Evolutionary conservation across 2,329 filamentous ascomycete species (phyloP).

Genomic region (Trichophyton verrucosum): DNA sequence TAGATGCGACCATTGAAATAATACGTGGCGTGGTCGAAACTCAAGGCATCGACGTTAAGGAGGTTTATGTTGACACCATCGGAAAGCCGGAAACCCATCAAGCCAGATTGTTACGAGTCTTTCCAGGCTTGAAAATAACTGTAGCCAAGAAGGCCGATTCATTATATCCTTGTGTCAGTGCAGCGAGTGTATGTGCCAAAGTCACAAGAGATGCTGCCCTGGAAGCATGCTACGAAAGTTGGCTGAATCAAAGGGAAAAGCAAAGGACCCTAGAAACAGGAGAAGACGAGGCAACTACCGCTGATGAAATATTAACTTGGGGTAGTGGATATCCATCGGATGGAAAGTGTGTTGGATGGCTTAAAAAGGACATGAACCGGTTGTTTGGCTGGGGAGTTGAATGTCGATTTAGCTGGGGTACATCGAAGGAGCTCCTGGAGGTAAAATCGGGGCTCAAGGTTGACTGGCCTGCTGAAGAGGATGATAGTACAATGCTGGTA

Average conservation of each 20-base stretch:
- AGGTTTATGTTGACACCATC: constrained; percentile 93
- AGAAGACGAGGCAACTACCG: constrained; percentile 16
- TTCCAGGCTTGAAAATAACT: constrained; percentile 62
- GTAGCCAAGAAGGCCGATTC: constrained; percentile 88
- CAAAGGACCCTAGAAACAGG: constrained; percentile 10
- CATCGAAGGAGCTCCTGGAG: constrained; percentile 85
- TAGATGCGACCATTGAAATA: constrained; percentile 77
- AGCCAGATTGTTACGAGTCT: constrained; percentile 67
- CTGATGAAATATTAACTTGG: constrained; percentile 46
- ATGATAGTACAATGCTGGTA: constrained; percentile 51
- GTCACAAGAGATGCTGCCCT: constrained; percentile 86
- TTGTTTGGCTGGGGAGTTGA: constrained; percentile 92
- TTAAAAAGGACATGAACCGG: constrained; percentile 77
- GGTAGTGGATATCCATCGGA: constrained; percentile 92
- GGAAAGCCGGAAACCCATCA: constrained; percentile 75
- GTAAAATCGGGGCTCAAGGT: constrained; percentile 58
- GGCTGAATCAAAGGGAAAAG: constrained; percentile 28
- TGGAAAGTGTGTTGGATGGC: constrained; percentile 64
- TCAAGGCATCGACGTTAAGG: constrained; percentile 62
- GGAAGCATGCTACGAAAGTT: constrained; percentile 58
- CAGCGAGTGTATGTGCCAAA: constrained; percentile 88
- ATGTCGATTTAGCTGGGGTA: constrained; percentile 91
- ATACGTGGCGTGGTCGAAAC: constrained; percentile 63
- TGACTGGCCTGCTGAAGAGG: constrained; percentile 70
- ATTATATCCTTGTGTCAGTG: constrained; percentile 82